Evolutionary conservation across 371 early-diverging fungal species (phyloP).

Genomic region (Syncephalis plumigaleata): DNA sequence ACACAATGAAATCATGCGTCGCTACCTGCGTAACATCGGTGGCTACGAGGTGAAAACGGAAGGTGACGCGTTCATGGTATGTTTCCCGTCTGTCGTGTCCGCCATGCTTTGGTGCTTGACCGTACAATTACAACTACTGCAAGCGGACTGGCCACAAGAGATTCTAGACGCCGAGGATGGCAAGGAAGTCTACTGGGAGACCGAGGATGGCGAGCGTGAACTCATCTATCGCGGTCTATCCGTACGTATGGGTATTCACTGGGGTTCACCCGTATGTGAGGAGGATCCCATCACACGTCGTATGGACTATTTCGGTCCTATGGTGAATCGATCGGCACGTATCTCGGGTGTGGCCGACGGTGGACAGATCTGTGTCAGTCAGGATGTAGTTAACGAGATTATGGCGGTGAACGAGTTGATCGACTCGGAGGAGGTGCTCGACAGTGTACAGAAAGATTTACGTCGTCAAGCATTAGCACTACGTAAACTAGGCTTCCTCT

Average conservation of each 20-base stretch:
- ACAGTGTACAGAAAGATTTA: constrained; percentile 9
- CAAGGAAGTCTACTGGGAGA: constrained; percentile 36
- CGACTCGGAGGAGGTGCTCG: constrained; percentile 14
- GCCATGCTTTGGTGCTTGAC: constrained; percentile 85
- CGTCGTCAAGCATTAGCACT: constrained; percentile 19
- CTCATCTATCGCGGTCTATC: constrained; percentile 75
- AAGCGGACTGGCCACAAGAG: constrained; percentile 85
- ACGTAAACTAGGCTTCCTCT: constrained; percentile 45
- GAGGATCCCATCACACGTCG: constrained; percentile 77
- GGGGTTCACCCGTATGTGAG: constrained; percentile 82
- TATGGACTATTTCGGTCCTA: constrained; percentile 94
- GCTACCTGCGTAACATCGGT: constrained; percentile 60
- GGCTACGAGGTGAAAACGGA: constrained; percentile 97
- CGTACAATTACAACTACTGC: constrained; percentile 67
- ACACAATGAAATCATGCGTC: constrained; percentile 76
- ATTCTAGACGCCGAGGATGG: constrained; percentile 67
- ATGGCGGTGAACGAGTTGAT: constrained; percentile 17
- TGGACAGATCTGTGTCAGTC: constrained; percentile 68
- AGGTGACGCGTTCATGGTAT: constrained; percentile 94
- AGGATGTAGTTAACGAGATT: constrained; percentile 39
- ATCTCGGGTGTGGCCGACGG: constrained; percentile 82
- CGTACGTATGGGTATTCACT: constrained; percentile 92
- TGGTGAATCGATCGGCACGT: constrained; percentile 80
- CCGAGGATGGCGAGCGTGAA: constrained; percentile 17
- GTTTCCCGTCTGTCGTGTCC: constrained; percentile 68